Evolutionary conservation across 768 basidiomycete genomes (phyloP), one percentile per base, ranked within the genome.

Genomic region (Inosperma sp.): DNA sequence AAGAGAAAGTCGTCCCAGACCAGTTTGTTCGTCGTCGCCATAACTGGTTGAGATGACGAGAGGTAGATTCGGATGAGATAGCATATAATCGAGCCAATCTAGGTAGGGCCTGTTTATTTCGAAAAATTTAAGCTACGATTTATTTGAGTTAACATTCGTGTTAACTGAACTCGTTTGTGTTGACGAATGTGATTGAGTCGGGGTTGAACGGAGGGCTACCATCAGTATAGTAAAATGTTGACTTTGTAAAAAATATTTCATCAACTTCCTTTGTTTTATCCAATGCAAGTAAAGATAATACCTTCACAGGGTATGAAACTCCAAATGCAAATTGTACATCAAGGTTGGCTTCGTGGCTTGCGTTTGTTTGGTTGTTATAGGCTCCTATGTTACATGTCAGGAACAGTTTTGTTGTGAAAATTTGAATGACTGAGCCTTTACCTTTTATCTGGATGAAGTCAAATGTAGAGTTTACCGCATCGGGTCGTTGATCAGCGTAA

Each of bases 1-100:
- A 88, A 90, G 16, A 87, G 86, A 57, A 86, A 86, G 58, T 93
- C 93, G 16, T 83, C 84, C 22, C 88, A 91, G 54, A 93, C 93
- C 65, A 93, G 82, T 81, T 59, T 84, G 82, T 50, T 88, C 86
- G 48, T 80, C 74, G 40, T 86, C 84, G 2, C 75, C 81, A 60
- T 87, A 87, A 56, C 80, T 82, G 0, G 81, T 86, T 1, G 83
- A 82, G 23, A 87, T 83, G 2, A 77, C 74, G 56, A 78, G 73
- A 7, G 84, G 82, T 2, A 76, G 64, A 17, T 68, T 63, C 1
- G 65, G 48, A 7, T 78, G 73, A 17, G 58, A 57, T 2, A 77
- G 65, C 16, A 86, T 56, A 48, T 74, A 81, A 33, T 83, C 71
- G 5, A 88, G 61, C 84, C 85, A 88, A 14, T 68, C 67, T n/a